Evolutionary conservation across 306 rosid species (phyloP), one percentile per base, ranked within the genome.

Genomic region (Corylus heterophylla): DNA sequence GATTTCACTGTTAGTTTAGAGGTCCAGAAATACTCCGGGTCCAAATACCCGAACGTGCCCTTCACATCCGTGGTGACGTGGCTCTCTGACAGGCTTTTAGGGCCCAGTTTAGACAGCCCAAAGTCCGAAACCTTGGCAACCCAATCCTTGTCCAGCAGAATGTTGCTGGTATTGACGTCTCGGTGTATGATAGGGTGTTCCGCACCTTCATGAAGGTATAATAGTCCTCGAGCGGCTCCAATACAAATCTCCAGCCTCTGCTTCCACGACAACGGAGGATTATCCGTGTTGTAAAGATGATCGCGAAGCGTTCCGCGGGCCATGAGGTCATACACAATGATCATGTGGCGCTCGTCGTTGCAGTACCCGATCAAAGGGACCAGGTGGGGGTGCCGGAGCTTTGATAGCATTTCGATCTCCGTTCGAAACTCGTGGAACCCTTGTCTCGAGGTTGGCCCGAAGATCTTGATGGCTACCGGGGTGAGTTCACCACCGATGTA

Each of bases 401-500:
- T 66, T 37, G 71, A 17, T 6, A 66, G 50, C 50, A 66, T 37
- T 66, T 37, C 16, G 3, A 66, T 14, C 50, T 66, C 71, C 10
- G 71, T 66, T n/a, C 12, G 25, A 39, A 66, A 66, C 7, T 66
- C 71, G 0, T 0, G 50, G 13, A 2, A 37, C 27, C 71, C 71
- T 17, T 37, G 71, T 0, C 1, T 39, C 22, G 50, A 66, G 39
- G 49, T 25, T 17, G 7, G 49, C 27, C 27, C 27, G 3, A 66
- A 1, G 12, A 17, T 4, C 71, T 66, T 66, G 71, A 66, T 35
- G 18, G 66, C 29, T 10, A 69, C 79, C 11, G 66, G 59, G 8
- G 58, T 68, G 54, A 2, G 50, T 25, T 58, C 37, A 13, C 16
- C 79, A 69, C 48, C 55, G 59, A 75, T 75, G 79, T 59, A 25